Evolutionary conservation across 2,329 filamentous ascomycete species (phyloP), one percentile per base, ranked within the genome.

Genomic region (Aspergillus caelatus): DNA sequence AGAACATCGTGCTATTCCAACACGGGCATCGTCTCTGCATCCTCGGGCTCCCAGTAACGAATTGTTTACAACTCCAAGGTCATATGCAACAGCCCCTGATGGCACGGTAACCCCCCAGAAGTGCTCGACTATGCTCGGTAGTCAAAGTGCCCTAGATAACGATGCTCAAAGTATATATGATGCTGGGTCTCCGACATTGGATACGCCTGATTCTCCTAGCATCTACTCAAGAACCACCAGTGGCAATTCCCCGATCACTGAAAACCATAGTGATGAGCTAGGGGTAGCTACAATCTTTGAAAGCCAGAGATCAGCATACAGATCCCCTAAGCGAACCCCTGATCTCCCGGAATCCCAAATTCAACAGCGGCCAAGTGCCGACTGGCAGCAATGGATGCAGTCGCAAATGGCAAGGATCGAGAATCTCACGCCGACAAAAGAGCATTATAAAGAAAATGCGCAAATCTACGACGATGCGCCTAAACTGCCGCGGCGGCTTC

Each of bases 191-290:
- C 34, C n/a, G 48, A 34, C 30, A n/a, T 61, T 14, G 62, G 65
- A 26, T 23, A 65, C 55, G 23, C 68, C 65, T 62, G 68, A 67
- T 61, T 79, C 79, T 41, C 77, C 78, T 6, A 82, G 80, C 61
- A 62, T 81, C 10, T 82, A 82, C 70, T 82, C 80, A 19, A 74
- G 78, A 60, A 76, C 77, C 11, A 78, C 76, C 12, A 74, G 76
- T 61, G 79, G 75, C 34, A 68, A 72, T 32, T 73, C 75, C 4
- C 70, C 72, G 9, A 62, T 61, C 1, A 64, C 65, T 12, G 60
- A 64, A 28, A 62, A 66, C 14, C 57, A 60, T n/a, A 55, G 53
- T 5, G 28, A 57, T 26, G 46, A 30, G 41, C 7, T 71, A 30
- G 78, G 78, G n/a, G 76, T 75, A 57, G 77, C 75, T 28, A 79